Conservation (phyloP, 331 rosid species). For the Rosa hybrid region DNA sequence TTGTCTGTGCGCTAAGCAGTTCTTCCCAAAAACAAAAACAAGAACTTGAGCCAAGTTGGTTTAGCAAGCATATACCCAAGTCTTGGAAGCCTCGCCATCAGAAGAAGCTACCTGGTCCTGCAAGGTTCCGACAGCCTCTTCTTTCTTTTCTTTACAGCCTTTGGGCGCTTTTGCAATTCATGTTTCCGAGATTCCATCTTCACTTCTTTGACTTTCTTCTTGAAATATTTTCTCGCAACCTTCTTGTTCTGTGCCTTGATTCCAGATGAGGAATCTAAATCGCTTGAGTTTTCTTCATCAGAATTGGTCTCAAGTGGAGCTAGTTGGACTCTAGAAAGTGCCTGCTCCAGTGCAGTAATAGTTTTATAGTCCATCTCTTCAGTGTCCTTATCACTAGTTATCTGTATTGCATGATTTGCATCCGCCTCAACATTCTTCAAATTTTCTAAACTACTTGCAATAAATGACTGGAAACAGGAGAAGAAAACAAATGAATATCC, state of each 20-base stretch:
- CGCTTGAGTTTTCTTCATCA: constrained; percentile 37
- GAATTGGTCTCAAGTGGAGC: constrained; percentile 1
- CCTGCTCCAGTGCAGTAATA: constrained; percentile 68
- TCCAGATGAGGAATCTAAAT: constrained; percentile 48
- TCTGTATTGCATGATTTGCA: no score
- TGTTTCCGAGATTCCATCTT: constrained; percentile 73
- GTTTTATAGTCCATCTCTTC: no score
- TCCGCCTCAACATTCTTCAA: constrained; percentile 64
- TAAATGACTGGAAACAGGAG: constrained; percentile 49
- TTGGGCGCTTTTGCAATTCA: constrained; percentile 47
- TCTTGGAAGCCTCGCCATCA: no score
- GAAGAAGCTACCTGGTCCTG: no score
- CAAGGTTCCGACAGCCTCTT: no score
- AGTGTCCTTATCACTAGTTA: no score
- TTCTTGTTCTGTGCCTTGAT: constrained; percentile 57
- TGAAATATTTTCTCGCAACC: constrained; percentile 70
- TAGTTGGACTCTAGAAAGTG: constrained; percentile 41
- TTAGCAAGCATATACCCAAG: no score
- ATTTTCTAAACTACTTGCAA: constrained; percentile 66
- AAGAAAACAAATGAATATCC: constrained; percentile 9
- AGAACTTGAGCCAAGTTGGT: no score
- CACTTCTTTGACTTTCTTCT: constrained; percentile 80
- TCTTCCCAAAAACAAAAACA: no score
- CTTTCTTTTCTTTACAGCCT: constrained; percentile 66
- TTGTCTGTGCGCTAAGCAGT: no score